These are phyloP conservation scores for Thermomucor indicae-seudaticae DNA, from an alignment of 371 early-diverging fungal genomes.

Conservation along the genomic window DNA sequence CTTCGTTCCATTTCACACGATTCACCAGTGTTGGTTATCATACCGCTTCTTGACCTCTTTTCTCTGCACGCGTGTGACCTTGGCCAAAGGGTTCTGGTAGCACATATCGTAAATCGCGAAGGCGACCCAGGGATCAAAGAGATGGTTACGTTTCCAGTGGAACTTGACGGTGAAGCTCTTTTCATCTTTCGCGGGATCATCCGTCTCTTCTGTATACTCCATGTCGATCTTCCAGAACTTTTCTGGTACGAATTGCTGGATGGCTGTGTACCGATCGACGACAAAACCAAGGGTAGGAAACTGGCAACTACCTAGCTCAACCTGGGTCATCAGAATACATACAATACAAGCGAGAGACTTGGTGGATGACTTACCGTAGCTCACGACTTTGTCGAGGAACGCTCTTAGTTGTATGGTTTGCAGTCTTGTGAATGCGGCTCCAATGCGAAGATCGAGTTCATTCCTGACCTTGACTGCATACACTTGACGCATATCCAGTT, in stretches of 20 bases:
- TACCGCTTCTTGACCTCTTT: constrained; percentile 81
- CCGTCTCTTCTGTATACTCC: constrained; percentile 30
- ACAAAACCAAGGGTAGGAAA: constrained; percentile 99
- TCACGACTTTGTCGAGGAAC: constrained; percentile 64
- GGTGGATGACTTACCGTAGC: constrained; percentile 70
- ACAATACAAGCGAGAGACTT: not conserved
- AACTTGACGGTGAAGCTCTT: constrained; percentile 54
- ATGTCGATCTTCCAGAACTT: constrained; percentile 88
- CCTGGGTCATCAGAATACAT: not conserved
- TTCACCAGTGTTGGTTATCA: too few species aligned
- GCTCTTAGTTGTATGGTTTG: constrained; percentile 76
- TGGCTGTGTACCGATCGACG: constrained; percentile 84
- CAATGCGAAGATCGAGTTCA: constrained; percentile 98
- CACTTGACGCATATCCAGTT: constrained; percentile 72
- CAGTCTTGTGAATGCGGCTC: constrained; percentile 95
- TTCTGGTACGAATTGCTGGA: constrained; percentile 87
- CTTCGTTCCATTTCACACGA: too few species aligned
- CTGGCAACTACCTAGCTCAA: constrained; percentile 86
- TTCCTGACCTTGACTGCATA: constrained; percentile 90
- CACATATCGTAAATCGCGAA: constrained; percentile 75
- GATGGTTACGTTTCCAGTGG: constrained; percentile 66
- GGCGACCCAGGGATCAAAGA: constrained; percentile 77
- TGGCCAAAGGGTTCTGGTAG: constrained; percentile 54
- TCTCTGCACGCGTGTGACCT: constrained; percentile 53
- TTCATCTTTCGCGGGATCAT: constrained; percentile 2